Conservation (phyloP, 371 early-diverging fungal species). For the Entomophthora muscae region DNA sequence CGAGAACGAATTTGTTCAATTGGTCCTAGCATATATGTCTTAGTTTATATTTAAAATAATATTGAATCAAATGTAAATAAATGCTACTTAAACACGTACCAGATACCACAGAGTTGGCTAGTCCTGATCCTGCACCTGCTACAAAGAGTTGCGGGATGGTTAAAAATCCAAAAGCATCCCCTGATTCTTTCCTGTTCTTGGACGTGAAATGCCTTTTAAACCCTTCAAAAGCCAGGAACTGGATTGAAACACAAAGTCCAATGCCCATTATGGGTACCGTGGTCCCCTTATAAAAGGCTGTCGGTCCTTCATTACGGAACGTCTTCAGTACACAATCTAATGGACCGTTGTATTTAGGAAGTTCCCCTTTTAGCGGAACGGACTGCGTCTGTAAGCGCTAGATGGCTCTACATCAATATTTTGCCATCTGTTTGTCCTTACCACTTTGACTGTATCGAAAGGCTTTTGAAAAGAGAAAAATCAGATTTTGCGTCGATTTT, state of each 20-base stretch:
- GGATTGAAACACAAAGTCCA: constrained; percentile 65
- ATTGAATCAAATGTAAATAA: background rate
- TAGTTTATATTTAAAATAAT: too few relatives aligned
- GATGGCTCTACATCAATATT: background rate
- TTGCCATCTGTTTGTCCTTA: constrained; percentile 16
- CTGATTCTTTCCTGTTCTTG: constrained; percentile 23
- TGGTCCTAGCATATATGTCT: constrained; percentile 26
- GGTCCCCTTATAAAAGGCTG: constrained; percentile 64
- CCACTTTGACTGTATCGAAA: constrained; percentile 73
- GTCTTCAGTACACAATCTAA: constrained; percentile 61
- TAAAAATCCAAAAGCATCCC: constrained; percentile 17
- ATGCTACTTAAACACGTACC: constrained; percentile 14
- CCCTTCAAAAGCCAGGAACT: constrained; percentile 49
- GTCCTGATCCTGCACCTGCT: constrained; percentile 63
- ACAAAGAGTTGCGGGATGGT: constrained; percentile 47
- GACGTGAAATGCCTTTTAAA: constrained; percentile 47
- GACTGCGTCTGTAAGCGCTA: constrained; percentile 75
- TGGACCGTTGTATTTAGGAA: constrained; percentile 39
- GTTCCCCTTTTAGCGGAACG: constrained; percentile 26
- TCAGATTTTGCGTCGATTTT: too few relatives aligned
- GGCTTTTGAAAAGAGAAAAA: too few relatives aligned
- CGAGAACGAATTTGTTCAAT: constrained; percentile 71
- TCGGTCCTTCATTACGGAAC: constrained; percentile 43
- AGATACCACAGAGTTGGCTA: constrained; percentile 64
- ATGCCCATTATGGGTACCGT: constrained; percentile 60